Percentiles rank a stretch among this genome's conserved stretches.
phyloP scores from a whole-genome alignment of 371 early-diverging fungal species.

The Capillidium rhysosporum region DNA sequence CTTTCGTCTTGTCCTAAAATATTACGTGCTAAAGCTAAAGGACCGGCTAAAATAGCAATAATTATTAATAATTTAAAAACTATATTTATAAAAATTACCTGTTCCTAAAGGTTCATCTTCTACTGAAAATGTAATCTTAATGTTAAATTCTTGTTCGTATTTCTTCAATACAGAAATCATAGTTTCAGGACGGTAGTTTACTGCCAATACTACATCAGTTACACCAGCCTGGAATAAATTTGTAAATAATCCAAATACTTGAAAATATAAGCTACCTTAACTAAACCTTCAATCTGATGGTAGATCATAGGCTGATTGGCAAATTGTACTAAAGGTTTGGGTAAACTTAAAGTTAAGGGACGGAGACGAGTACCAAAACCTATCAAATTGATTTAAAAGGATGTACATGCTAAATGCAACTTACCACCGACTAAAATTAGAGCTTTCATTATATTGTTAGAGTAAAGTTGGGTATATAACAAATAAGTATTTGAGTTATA shows the following conservation, averaged over 20 bases:
- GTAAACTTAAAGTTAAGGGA: slow-evolving; percentile 90
- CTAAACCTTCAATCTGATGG: slow-evolving; percentile 96
- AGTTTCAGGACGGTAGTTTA: slow-evolving; percentile 95
- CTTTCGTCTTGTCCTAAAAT: slow-evolving; percentile 75
- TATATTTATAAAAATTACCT: slow-evolving; percentile 15
- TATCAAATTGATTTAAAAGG: slow-evolving; percentile 10
- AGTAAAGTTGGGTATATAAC: not conserved
- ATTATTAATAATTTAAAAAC: slow-evolving; percentile 10
- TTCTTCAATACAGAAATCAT: slow-evolving; percentile 73
- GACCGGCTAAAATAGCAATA: slow-evolving; percentile 41
- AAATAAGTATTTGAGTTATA: not conserved
- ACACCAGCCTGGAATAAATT: slow-evolving; percentile 64
- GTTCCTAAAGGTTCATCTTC: slow-evolving; percentile 96
- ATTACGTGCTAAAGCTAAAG: slow-evolving; percentile 82
- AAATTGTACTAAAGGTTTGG: slow-evolving; percentile 98
- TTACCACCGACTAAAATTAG: slow-evolving; percentile 96
- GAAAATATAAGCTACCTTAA: slow-evolving; percentile 36
- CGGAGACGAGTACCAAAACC: slow-evolving; percentile 97
- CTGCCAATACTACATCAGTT: slow-evolving; percentile 93
- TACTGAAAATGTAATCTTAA: slow-evolving; percentile 91
- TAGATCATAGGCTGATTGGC: slow-evolving; percentile 98
- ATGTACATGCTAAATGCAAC: not conserved
- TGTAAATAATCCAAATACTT: not conserved
- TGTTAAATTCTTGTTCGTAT: slow-evolving; percentile 67
- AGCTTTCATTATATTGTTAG: slow-evolving; percentile 66